A percentile compares a stretch with the other conserved stretches of the same genome.
These are phyloP conservation scores for Brassica cretica DNA, from an alignment of 345 rosid genomes.

Conservation along the genomic window DNA sequence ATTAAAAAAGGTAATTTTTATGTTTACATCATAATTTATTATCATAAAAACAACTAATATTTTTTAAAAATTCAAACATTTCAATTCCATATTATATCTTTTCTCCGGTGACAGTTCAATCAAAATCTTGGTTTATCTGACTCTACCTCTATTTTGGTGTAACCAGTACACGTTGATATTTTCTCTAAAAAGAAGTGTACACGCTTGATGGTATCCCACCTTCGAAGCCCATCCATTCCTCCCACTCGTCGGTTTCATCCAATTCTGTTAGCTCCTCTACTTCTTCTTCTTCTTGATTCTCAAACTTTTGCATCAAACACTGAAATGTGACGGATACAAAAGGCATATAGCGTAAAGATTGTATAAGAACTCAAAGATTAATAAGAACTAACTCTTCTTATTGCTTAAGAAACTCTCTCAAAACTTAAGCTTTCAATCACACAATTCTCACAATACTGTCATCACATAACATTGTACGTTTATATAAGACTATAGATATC, in stretches of 20 bases:
- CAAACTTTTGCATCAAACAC: conserved; percentile 38
- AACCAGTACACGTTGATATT: background rate
- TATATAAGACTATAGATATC: too few relatives aligned
- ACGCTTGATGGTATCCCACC: conserved; percentile 32
- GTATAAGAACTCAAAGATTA: background rate
- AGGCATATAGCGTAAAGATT: too few relatives aligned
- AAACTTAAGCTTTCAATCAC: background rate
- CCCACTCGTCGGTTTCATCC: conserved; percentile 28
- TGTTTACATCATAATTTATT: background rate
- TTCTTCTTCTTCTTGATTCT: conserved; percentile 18
- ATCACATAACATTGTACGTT: too few relatives aligned
- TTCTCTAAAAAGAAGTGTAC: conserved; percentile 6
- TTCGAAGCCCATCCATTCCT: conserved; percentile 40
- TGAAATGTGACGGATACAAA: background rate
- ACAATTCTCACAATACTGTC: too few relatives aligned
- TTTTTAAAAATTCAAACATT: background rate
- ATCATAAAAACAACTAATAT: background rate
- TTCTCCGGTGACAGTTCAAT: background rate
- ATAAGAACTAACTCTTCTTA: background rate
- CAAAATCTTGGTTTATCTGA: conserved; percentile 3
- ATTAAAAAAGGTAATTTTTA: too few relatives aligned
- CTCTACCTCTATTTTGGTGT: conserved; percentile 38
- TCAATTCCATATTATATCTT: background rate
- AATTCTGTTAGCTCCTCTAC: conserved; percentile 18
- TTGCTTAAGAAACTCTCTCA: background rate